A percentile compares a stretch with the other conserved stretches of the same genome.
phyloP scores from a whole-genome alignment of 129 eudicot genomes.

The Helianthus tuberosus region DNA sequence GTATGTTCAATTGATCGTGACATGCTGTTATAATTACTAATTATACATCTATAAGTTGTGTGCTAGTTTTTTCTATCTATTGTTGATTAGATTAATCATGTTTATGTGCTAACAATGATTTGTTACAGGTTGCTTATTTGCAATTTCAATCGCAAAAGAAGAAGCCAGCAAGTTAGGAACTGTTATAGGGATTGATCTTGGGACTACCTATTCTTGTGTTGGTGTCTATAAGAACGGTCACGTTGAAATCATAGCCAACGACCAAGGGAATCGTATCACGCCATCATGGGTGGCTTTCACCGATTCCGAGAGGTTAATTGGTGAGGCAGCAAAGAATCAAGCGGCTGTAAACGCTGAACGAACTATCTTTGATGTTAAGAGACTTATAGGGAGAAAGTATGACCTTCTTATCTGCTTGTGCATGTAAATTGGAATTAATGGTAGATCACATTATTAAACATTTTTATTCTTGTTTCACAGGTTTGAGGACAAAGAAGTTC shows the following conservation, averaged over 20 bases:
- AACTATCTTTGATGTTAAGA: constrained; percentile 82
- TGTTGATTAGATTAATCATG: not conserved
- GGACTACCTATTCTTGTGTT: constrained; percentile 83
- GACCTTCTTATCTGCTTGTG: not conserved
- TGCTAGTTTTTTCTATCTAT: not conserved
- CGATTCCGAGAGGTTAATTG: constrained; percentile 70
- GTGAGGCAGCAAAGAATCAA: constrained; percentile 91
- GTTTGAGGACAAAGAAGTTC: constrained; percentile 79
- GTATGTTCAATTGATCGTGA: constrained; percentile 1
- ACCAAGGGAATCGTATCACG: constrained; percentile 93
- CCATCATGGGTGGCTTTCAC: constrained; percentile 94
- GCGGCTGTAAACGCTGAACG: constrained; percentile 76
- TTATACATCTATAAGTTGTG: not conserved
- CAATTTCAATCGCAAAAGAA: constrained; percentile 62
- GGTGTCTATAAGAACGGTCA: constrained; percentile 80
- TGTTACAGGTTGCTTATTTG: constrained; percentile 54
- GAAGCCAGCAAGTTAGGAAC: constrained; percentile 70
- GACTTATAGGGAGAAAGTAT: constrained; percentile 87
- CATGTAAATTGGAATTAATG: not conserved
- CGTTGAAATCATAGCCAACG: constrained; percentile 87
- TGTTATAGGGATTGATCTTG: constrained; percentile 84
- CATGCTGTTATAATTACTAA: not conserved
- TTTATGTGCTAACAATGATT: constrained; percentile 6
- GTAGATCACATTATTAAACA: not conserved
- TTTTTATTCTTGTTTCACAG: constrained; percentile 24